Evolutionary conservation across 495 filamentous ascomycete genomes (phyloP), one percentile per base, ranked within the genome.

Genomic region (Amorphotheca resinae): DNA sequence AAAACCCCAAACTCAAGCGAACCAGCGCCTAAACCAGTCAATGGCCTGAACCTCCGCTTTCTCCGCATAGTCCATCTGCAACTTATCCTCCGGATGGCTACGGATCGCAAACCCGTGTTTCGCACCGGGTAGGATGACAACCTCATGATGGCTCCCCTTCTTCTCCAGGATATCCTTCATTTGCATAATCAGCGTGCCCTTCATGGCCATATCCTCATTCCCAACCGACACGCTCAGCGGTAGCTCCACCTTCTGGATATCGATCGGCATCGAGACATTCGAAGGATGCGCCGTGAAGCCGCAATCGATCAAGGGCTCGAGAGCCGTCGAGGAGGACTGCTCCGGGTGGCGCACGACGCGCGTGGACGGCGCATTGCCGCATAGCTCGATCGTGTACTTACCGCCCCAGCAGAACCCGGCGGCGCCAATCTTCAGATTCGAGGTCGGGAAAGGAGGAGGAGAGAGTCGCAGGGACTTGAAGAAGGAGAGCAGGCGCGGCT

Each of bases 381-480:
- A 60, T 4, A 77, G 59, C 14, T 59, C 45, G 3, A 70, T 45
- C 0, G 64, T 53, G 45, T 73, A 63, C 42, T 67, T 68, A 2
- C 74, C 77, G 25, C 76, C 76, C 74, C 72, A 79, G 54, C 74
- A 78, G 51, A 72, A 79, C 0, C 76, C 76, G 0, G 72, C 67
- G 1, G 60, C 62, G 22, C 66, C 69, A 34, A 79, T 38, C 26
- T 55, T 55, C 33, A 56, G 18, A 14, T 44, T 41, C 1, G 12
- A 9, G 1, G 35, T 48, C 18, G 49, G 4, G 49, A 45, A 47
- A 9, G 51, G 47, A 26, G 45, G 45, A 1, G 42, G 53, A 53
- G 38, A 46, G 44, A 28, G 48, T 43, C 73, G 67, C 0, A 76
- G 40, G 1, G 59, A 45, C 42, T 54, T 39, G 50, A 78, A 55